Conservation (phyloP, 2,329 filamentous ascomycete species). For the Paracamarosporium sp. region DNA sequence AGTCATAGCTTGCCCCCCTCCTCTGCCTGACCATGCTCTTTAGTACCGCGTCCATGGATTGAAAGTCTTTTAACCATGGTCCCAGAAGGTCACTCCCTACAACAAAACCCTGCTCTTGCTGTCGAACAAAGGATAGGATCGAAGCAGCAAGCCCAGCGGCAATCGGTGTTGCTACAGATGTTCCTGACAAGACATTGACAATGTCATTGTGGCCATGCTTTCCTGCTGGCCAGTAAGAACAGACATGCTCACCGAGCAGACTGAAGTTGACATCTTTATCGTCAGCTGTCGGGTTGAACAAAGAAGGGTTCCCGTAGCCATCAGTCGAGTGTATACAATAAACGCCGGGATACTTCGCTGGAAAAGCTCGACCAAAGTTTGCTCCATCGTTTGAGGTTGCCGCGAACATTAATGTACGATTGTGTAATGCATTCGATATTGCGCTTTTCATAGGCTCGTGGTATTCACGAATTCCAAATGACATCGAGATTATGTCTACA, state of each 20-base stretch:
- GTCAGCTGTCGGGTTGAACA: neutral
- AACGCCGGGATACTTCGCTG: neutral
- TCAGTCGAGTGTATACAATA: neutral
- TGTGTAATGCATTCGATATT: conserved; percentile 2
- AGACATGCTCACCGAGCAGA: neutral
- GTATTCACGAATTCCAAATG: conserved; percentile 7
- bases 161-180: neutral
- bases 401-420: conserved; percentile 6
- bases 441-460: neutral
- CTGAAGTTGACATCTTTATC: neutral
- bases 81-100: too few species aligned
- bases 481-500: conserved; percentile 13
- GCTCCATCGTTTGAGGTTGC: conserved; percentile 11
- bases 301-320: neutral
- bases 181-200: neutral
- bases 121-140: too few species aligned
- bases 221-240: neutral
- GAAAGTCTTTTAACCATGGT: too few species aligned
- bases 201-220: neutral
- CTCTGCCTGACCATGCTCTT: too few species aligned
- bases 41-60: too few species aligned
- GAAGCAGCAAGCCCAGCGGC: neutral
- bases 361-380: neutral
- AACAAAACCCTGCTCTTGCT: too few species aligned
- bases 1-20: too few species aligned